phyloP scores from a whole-genome alignment of 805 yeast genomes.

The Maudiozyma serrabonitensis region DNA sequence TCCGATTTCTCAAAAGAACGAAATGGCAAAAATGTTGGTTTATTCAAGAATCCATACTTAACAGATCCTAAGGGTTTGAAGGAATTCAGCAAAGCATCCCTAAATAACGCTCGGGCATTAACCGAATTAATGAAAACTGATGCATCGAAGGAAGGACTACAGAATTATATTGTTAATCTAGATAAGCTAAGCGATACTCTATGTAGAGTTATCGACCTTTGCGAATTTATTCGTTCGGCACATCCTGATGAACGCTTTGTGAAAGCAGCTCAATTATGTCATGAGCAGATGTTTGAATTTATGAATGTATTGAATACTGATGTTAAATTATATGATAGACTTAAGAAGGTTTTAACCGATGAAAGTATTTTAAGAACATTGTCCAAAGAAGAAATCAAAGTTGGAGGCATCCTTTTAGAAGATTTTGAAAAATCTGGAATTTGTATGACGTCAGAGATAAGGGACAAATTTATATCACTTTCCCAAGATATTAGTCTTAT shows the following conservation, averaged over 20 bases:
- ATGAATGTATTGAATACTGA: conserved; percentile 90
- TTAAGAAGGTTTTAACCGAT: conserved; percentile 45
- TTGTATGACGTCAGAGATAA: conserved; percentile 55
- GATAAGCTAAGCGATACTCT: conserved; percentile 81
- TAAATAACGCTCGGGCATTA: conserved; percentile 54
- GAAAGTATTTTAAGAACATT: conserved; percentile 29
- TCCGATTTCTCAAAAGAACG: not conserved
- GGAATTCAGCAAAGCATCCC: conserved; percentile 55
- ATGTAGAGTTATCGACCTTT: conserved; percentile 88
- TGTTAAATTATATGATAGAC: conserved; percentile 52
- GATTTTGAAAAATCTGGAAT: conserved; percentile 91
- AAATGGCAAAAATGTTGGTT: conserved; percentile 37
- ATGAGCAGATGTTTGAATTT: conserved; percentile 80
- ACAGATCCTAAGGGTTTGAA: conserved; percentile 61
- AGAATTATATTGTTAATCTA: conserved; percentile 49
- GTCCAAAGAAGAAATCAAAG: conserved; percentile 68
- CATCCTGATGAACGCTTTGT: conserved; percentile 71
- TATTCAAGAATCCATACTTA: conserved; percentile 66
- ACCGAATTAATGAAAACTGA: conserved; percentile 47
- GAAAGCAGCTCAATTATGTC: conserved; percentile 76
- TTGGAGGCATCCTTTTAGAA: conserved; percentile 66
- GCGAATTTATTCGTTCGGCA: conserved; percentile 81
- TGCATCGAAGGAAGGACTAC: conserved; percentile 35
- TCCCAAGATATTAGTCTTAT: conserved; percentile 72
- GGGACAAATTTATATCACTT: conserved; percentile 62